phyloP scores from a whole-genome alignment of 1,139 yeast genomes.

The Yamadazyma aaseri region DNA sequence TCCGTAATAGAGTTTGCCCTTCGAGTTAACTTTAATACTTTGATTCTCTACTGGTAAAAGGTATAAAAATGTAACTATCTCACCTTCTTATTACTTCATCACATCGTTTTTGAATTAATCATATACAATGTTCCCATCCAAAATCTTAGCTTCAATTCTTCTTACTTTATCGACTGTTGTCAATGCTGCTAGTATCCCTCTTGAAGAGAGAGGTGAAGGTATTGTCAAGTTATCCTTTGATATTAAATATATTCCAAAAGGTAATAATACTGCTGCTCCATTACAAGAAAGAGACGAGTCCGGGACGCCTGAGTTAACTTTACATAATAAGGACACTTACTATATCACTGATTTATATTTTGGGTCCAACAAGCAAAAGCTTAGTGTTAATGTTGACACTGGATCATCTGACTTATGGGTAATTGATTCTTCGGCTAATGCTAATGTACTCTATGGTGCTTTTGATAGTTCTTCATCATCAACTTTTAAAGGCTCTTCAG shows the following conservation, averaged over 20 bases:
- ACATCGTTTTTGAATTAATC: too few relatives aligned
- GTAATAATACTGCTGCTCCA: constrained; percentile 20
- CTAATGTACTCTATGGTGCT: constrained; percentile 4
- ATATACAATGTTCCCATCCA: constrained; percentile 5
- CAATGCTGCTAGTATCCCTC: constrained; percentile 9
- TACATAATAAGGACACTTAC: constrained; percentile 39
- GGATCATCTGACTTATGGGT: constrained; percentile 50
- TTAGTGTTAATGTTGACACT: constrained; percentile 38
- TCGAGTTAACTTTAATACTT: too few relatives aligned
- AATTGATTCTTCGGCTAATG: constrained; percentile 4
- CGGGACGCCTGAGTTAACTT: background rate
- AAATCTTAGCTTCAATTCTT: constrained; percentile 7
- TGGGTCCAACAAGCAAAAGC: constrained; percentile 32
- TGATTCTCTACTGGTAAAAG: too few relatives aligned
- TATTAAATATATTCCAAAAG: constrained; percentile 1
- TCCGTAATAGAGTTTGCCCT: too few relatives aligned
- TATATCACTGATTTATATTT: constrained; percentile 42
- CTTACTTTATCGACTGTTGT: constrained; percentile 6
- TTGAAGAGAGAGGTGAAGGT: constrained; percentile 12
- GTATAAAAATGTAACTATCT: too few relatives aligned
- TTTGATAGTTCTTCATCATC: constrained; percentile 9
- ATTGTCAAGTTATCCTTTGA: constrained; percentile 10
- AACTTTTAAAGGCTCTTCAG: constrained; percentile 3
- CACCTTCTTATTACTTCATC: too few relatives aligned
- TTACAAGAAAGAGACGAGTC: background rate